Evolutionary conservation across 768 basidiomycete species (phyloP).

Genomic region (Serendipita sp.): DNA sequence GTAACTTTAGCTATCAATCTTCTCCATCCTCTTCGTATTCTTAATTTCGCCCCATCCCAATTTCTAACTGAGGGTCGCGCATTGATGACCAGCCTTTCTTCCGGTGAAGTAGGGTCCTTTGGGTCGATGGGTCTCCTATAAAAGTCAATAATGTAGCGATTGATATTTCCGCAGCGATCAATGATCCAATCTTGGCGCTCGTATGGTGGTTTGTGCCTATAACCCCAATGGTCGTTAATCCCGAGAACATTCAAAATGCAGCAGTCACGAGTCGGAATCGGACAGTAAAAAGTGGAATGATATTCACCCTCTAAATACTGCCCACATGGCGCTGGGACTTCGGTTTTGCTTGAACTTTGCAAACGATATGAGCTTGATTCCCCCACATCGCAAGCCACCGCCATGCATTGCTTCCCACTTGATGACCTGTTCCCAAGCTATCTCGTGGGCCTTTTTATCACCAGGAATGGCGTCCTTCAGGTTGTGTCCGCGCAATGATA

Average conservation of each 20-base stretch:
- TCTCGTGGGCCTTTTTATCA: neutral
- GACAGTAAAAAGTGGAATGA: too few species aligned
- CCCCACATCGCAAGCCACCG: neutral
- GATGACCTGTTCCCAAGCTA: slow-evolving; percentile 5
- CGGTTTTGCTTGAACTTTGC: slow-evolving; percentile 5
- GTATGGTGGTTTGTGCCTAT: slow-evolving; percentile 2
- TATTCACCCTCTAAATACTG: neutral
- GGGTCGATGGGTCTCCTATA: neutral
- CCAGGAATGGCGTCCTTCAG: slow-evolving; percentile 4
- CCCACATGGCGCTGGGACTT: slow-evolving; percentile 6
- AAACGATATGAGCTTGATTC: neutral
- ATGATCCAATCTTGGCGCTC: slow-evolving; percentile 3
- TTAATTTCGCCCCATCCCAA: neutral
- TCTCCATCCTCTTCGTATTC: slow-evolving; percentile 1
- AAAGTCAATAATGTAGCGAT: slow-evolving; percentile 5
- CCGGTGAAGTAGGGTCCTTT: slow-evolving; percentile 1
- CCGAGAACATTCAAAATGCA: neutral
- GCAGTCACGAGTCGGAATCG: neutral
- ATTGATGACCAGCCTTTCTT: neutral
- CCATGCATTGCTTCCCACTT: slow-evolving; percentile 4
- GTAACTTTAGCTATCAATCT: neutral
- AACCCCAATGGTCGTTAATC: neutral
- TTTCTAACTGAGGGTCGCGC: neutral
- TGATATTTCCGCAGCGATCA: neutral
- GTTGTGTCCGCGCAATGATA: neutral